These are phyloP conservation scores for Xylaria digitata DNA, from an alignment of 2,329 filamentous ascomycete genomes.

Conservation along the genomic window DNA sequence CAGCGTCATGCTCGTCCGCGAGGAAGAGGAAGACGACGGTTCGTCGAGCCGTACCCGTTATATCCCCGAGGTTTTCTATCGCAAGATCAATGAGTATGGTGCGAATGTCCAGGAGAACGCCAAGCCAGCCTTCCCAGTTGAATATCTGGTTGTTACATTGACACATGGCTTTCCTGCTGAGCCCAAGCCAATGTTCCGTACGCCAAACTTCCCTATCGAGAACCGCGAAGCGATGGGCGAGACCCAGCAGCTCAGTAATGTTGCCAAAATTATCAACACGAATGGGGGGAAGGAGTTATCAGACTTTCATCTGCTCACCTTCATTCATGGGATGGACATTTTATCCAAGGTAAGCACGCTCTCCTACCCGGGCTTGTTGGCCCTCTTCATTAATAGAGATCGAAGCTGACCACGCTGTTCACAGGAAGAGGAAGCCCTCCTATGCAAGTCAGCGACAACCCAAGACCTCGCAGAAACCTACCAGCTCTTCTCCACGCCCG, in stretches of 20 bases:
- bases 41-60: conserved; percentile 79
- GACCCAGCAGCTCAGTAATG: conserved; percentile 78
- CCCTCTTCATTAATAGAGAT: background rate
- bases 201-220: conserved; percentile 84
- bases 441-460: conserved; percentile 84
- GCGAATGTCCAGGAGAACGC: conserved; percentile 97
- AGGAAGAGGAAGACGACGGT: conserved; percentile 86
- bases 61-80: conserved; percentile 97
- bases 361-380: conserved; percentile 36
- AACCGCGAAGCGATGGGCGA: conserved; percentile 90
- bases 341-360: conserved; percentile 78
- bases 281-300: conserved; percentile 75
- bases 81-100: conserved; percentile 94
- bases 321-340: conserved; percentile 81
- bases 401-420: conserved; percentile 34
- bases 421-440: conserved; percentile 87
- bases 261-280: conserved; percentile 76
- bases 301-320: conserved; percentile 95
- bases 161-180: conserved; percentile 94
- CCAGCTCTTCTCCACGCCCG: conserved; percentile 85
- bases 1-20: conserved; percentile 91
- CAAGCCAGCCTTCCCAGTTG: conserved; percentile 94
- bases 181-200: conserved; percentile 79
- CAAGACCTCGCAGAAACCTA: conserved; percentile 85
- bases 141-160: conserved; percentile 94